Percentiles rank a stretch among this genome's conserved stretches.
These are phyloP conservation scores for Lepiota venenata DNA, from an alignment of 768 basidiomycete species.

Conservation along the genomic window DNA sequence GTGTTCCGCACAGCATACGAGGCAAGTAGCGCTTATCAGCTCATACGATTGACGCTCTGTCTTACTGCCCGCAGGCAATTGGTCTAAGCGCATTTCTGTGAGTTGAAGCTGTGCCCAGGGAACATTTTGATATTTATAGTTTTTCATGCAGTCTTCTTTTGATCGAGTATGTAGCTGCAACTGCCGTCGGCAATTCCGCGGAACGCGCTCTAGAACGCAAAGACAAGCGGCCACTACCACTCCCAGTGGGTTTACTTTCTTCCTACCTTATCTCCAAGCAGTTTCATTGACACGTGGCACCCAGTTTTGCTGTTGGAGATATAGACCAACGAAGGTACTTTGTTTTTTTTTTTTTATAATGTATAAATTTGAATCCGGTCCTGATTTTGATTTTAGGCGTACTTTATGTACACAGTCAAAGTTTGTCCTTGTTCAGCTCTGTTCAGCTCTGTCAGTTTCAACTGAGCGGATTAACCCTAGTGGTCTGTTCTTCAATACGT, in stretches of 20 bases:
- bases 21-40: slow-evolving; percentile 32
- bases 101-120: slow-evolving; percentile 21
- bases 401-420: slow-evolving; percentile 90
- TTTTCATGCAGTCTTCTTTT: slow-evolving; percentile 56
- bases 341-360: background rate
- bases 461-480: slow-evolving; percentile 26
- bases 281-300: background rate
- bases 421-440: slow-evolving; percentile 30
- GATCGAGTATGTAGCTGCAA: slow-evolving; percentile 80
- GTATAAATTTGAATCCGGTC: background rate
- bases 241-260: slow-evolving; percentile 42
- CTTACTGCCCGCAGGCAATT: slow-evolving; percentile 48
- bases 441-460: background rate
- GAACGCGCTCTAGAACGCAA: slow-evolving; percentile 72
- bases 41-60: background rate
- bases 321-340: slow-evolving; percentile 72
- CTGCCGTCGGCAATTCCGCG: slow-evolving; percentile 57
- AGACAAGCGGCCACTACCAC: slow-evolving; percentile 68
- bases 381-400: slow-evolving; percentile 41
- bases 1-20: slow-evolving; percentile 52
- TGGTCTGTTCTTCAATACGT: slow-evolving; percentile 92
- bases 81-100: slow-evolving; percentile 87
- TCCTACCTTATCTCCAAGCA: background rate
- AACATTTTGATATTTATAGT: background rate
- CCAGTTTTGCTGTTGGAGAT: slow-evolving; percentile 81